Conservation (phyloP, 148 eudicot genomes). For the Persicaria tinctoria region DNA sequence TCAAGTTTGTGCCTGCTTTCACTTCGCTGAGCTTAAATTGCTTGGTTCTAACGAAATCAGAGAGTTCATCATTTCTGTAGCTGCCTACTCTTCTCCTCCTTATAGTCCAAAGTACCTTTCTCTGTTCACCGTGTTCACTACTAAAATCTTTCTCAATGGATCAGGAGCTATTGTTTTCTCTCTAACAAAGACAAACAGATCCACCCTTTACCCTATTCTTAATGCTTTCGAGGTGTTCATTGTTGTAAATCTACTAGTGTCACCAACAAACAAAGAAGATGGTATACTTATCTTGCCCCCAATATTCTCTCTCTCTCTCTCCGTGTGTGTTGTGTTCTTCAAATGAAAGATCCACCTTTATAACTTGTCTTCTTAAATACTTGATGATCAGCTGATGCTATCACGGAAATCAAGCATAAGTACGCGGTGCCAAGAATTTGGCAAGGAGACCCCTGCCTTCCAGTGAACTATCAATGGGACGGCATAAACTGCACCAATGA, state of each 20-base stretch:
- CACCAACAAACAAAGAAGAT: slow-evolving; percentile 6
- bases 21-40: neutral
- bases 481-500: neutral
- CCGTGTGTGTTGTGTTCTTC: too few relatives aligned
- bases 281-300: neutral
- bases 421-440: neutral
- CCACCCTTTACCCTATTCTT: neutral
- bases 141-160: neutral
- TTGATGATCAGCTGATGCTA: slow-evolving; percentile 4
- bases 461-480: slow-evolving; percentile 2
- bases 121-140: neutral
- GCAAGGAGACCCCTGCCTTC: slow-evolving; percentile 12
- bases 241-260: neutral
- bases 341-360: too few relatives aligned
- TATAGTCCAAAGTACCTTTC: neutral
- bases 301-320: too few relatives aligned
- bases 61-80: slow-evolving; percentile 1
- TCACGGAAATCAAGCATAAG: neutral
- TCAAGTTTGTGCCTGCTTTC: neutral
- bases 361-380: too few relatives aligned
- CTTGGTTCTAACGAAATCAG: neutral
- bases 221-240: neutral
- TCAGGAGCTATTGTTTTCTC: neutral
- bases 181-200: neutral
- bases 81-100: neutral